Evolutionary conservation across 2,329 filamentous ascomycete genomes (phyloP).

Genomic region (Tolypocladium paradoxum): DNA sequence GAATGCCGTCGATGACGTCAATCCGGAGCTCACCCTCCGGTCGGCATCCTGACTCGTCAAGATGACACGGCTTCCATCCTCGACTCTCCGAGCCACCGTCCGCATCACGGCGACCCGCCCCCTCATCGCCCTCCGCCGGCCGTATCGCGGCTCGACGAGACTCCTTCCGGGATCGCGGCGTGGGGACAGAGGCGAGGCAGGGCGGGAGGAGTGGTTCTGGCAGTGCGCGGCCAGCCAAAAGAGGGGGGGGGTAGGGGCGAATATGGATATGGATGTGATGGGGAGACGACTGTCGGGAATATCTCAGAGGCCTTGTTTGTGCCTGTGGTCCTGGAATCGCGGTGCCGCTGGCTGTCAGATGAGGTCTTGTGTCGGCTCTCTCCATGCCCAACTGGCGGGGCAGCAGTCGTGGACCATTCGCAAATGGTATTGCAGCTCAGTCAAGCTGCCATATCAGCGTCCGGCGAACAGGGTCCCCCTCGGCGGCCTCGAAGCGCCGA

Average conservation of each 20-base stretch:
- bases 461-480: not conserved
- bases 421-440: too few relatives aligned
- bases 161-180: constrained; percentile 18
- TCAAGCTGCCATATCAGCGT: too few relatives aligned
- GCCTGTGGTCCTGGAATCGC: not conserved
- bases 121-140: constrained; percentile 6
- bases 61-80: not conserved
- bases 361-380: too few relatives aligned
- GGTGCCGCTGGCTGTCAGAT: too few relatives aligned
- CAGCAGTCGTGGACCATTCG: not conserved
- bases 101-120: not conserved
- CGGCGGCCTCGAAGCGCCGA: not conserved
- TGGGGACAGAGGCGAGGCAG: constrained; percentile 22
- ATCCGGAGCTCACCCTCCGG: not conserved
- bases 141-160: constrained; percentile 21
- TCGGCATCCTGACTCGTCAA: not conserved
- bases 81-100: not conserved
- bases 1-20: not conserved
- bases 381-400: not conserved
- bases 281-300: not conserved
- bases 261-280: too few relatives aligned
- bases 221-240: constrained; percentile 10
- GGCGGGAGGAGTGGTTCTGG: constrained; percentile 21
- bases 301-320: not conserved
- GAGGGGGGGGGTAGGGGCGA: not conserved